Evolutionary conservation across 257 asterid genomes (phyloP), one percentile per base, ranked within the genome.

Genomic region (Haberlea rhodopensis): DNA sequence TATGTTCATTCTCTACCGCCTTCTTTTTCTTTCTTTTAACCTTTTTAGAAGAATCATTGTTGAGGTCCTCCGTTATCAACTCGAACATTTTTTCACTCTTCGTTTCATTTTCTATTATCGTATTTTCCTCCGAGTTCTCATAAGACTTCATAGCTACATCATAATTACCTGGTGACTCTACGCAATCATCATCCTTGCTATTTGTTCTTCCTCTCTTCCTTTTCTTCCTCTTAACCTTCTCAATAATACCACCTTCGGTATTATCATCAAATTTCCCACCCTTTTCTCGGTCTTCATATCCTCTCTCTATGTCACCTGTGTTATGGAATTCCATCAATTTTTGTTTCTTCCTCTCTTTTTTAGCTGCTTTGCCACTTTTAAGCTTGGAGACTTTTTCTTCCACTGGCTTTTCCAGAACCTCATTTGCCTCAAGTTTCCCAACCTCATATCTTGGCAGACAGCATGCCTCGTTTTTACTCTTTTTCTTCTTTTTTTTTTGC

Each of bases 221-320:
- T 65, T 72, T 63, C 79, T 75, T 73, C 77, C 62, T 62, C 29
- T 53, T 65, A 29, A 46, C 60, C 52, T 20, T 10, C 34, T 64
- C 81, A 13, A 16, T 7, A 61, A 22, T 60, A 62, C 45, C 20
- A 20, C 21, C 51, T 27, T 23, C 13, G 54, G 20, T 0, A 25
- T 48, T 28, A 48, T 53, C 71, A 58, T 40, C 40, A 37, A 28
- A 55, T 34, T 2, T 24, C 20, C 43, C 52, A 28, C 13, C 9
- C 46, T 55, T 48, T 59, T 53, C 61, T 71, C 72, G 52, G 27
- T 34, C 68, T 55, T 49, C 43, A 9, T 63, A 62, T 40, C 25
- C 66, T 51, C 62, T 58, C 46, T 60, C 60, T 15, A 5, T 34
- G 32, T 65, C 52, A 6, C 34, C 67, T 60, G 40, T 25, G 28